A percentile compares a stretch with the other conserved stretches of the same genome.
Evolutionary conservation across 2,329 filamentous ascomycete genomes (phyloP).

Genomic region (Aureobasidium sp.): DNA sequence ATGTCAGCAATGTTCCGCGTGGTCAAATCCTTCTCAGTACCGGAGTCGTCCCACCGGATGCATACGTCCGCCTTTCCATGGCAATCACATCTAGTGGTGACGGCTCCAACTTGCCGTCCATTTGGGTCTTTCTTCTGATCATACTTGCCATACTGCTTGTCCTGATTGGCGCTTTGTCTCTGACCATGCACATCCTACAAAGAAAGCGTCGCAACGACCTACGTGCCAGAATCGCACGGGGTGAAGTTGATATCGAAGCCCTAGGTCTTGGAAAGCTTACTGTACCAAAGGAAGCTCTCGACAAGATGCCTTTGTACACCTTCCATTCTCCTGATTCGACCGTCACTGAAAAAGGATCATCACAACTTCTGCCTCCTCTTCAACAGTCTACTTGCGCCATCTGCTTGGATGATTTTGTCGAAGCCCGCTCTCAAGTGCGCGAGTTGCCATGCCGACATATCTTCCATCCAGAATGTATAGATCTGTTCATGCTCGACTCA

Average conservation of each 20-base stretch:
- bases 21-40: conserved; percentile 24
- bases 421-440: conserved; percentile 64
- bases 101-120: conserved; percentile 49
- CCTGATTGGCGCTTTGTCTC: conserved; percentile 60
- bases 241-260: conserved; percentile 79
- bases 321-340: conserved; percentile 43
- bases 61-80: conserved; percentile 47
- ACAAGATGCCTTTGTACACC: conserved; percentile 69
- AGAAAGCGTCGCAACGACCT: conserved; percentile 61
- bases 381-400: conserved; percentile 84
- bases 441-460: conserved; percentile 88
- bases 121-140: conserved; percentile 71
- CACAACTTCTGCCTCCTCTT: conserved; percentile 33
- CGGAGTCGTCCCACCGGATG: conserved; percentile 30
- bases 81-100: conserved; percentile 41
- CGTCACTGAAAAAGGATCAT: neutral
- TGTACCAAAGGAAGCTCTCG: conserved; percentile 64
- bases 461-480: conserved; percentile 87
- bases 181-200: conserved; percentile 72
- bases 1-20: conserved; percentile 48
- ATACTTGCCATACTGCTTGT: conserved; percentile 65
- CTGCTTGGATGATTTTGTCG: conserved; percentile 73
- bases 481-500: conserved; percentile 68
- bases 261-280: conserved; percentile 77
- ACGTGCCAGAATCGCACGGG: conserved; percentile 62